Conservation (phyloP, 2,329 filamentous ascomycete species). For the Neonectria ditissima region DNA sequence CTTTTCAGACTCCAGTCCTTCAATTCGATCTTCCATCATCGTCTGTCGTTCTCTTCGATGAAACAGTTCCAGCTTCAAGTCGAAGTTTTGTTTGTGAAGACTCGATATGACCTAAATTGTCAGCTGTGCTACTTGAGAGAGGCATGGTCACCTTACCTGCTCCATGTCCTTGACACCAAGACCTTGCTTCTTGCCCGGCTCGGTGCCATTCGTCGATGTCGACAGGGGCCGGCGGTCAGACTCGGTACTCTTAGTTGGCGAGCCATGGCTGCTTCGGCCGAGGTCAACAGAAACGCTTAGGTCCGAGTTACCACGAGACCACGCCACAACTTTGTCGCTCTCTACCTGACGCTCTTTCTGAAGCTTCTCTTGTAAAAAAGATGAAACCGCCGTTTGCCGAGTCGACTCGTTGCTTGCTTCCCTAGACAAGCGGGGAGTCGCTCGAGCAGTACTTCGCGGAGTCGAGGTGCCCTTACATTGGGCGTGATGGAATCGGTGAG, state of each 20-base stretch:
- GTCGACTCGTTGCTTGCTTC: conserved; percentile 56
- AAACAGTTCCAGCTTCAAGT: conserved; percentile 78
- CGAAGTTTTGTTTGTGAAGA: conserved; percentile 81
- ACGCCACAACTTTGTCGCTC: conserved; percentile 53
- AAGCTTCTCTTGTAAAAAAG: conserved; percentile 67
- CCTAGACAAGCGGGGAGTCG: conserved; percentile 57
- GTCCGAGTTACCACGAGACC: conserved; percentile 53
- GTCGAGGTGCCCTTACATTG: conserved; percentile 49
- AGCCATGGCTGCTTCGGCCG: conserved; percentile 51
- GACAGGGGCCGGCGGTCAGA: conserved; percentile 57
- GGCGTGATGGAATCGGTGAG: conserved; percentile 56
- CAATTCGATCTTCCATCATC: conserved; percentile 68
- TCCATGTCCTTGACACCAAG: conserved; percentile 77
- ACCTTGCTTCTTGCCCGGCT: conserved; percentile 61
- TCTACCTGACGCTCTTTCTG: conserved; percentile 63
- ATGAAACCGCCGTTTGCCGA: conserved; percentile 58
- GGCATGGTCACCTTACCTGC: conserved; percentile 59
- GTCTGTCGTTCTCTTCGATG: conserved; percentile 75
- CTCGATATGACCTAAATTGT: conserved; percentile 69
- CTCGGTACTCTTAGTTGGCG: conserved; percentile 52
- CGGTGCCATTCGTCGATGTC: conserved; percentile 49
- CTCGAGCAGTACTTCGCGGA: conserved; percentile 54
- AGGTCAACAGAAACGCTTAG: conserved; percentile 55
- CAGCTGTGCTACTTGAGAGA: conserved; percentile 2
- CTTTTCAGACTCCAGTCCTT: conserved; percentile 65